Percentiles rank a stretch among this genome's conserved stretches.
These are phyloP conservation scores for Acanthamoeba lenticulata DNA, from an alignment of 208 protist species.

Conservation along the genomic window DNA sequence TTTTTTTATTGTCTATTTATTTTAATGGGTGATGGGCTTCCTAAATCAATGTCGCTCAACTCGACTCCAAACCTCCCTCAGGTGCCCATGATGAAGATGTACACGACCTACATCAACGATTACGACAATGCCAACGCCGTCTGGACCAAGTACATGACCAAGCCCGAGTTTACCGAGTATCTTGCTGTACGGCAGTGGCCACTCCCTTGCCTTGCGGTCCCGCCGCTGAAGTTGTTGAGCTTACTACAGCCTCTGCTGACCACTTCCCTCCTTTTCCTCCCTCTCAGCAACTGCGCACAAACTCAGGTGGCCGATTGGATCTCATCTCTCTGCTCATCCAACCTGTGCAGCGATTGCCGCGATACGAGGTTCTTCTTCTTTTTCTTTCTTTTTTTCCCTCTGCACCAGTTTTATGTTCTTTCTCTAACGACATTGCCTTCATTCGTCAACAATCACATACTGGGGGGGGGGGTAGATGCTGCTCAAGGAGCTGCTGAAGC, in stretches of 20 bases:
- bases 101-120: conserved; percentile 56
- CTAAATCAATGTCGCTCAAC: background rate
- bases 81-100: conserved; percentile 60
- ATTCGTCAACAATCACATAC: background rate
- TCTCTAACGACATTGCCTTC: background rate
- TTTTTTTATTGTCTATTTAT: background rate
- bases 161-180: conserved; percentile 35
- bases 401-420: background rate
- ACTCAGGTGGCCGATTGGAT: background rate
- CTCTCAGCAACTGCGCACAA: background rate
- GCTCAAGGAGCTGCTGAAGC: conserved; percentile 46
- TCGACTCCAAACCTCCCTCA: background rate
- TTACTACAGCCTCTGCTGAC: background rate
- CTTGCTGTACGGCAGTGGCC: background rate
- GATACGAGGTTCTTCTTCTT: conserved; percentile 19
- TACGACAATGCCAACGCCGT: background rate
- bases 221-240: no score
- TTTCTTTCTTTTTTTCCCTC: background rate
- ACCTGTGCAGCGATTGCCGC: conserved; percentile 46
- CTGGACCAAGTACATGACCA: background rate
- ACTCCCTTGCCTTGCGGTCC: no score
- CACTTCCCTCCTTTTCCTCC: background rate
- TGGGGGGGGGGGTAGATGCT: background rate
- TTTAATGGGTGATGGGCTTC: background rate
- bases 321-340: conserved; percentile 42